A percentile compares a stretch with the other conserved stretches of the same genome.
Conservation (phyloP, 2,329 filamentous ascomycete species). For the Chrysoporthe cubensis region DNA sequence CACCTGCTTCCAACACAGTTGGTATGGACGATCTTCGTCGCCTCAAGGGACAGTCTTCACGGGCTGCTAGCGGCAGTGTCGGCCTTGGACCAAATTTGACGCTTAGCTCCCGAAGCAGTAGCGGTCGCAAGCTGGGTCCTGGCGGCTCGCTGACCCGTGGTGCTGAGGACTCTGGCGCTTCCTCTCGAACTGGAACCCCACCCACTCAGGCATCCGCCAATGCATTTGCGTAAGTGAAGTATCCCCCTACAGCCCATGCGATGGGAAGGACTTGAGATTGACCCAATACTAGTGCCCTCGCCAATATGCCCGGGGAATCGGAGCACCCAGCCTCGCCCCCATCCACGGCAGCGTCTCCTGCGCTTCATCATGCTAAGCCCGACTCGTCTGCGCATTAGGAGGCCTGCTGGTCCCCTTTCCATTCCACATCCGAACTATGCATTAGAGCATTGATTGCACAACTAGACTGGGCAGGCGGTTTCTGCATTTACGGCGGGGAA, state of each 20-base stretch:
- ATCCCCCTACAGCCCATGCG: not conserved
- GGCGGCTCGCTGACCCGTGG: conserved; percentile 73
- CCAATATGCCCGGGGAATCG: conserved; percentile 57
- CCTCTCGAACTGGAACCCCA: conserved; percentile 88
- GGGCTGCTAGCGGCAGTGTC: conserved; percentile 64
- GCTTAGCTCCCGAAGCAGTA: conserved; percentile 89
- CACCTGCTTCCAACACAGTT: conserved; percentile 81
- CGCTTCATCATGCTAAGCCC: conserved; percentile 64
- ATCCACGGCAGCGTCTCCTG: conserved; percentile 68
- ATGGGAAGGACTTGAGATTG: conserved; percentile 32
- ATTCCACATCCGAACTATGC: conserved; percentile 42
- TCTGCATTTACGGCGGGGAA: conserved; percentile 54
- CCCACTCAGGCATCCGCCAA: conserved; percentile 68
- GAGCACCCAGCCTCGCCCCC: conserved; percentile 72
- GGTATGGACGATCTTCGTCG: conserved; percentile 90
- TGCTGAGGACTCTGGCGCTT: conserved; percentile 83
- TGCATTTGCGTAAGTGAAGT: conserved; percentile 80
- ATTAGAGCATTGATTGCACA: conserved; percentile 50
- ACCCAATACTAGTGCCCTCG: conserved; percentile 53
- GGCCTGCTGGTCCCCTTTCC: conserved; percentile 47
- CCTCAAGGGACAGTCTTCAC: conserved; percentile 67
- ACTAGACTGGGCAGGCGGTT: conserved; percentile 53
- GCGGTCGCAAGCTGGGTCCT: conserved; percentile 79
- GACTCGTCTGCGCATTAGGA: conserved; percentile 55
- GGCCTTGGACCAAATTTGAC: conserved; percentile 82